Evolutionary conservation across 169 alveolate genomes (phyloP), one percentile per base, ranked within the genome.

Genomic region (Cryptosporidium viatorum): DNA sequence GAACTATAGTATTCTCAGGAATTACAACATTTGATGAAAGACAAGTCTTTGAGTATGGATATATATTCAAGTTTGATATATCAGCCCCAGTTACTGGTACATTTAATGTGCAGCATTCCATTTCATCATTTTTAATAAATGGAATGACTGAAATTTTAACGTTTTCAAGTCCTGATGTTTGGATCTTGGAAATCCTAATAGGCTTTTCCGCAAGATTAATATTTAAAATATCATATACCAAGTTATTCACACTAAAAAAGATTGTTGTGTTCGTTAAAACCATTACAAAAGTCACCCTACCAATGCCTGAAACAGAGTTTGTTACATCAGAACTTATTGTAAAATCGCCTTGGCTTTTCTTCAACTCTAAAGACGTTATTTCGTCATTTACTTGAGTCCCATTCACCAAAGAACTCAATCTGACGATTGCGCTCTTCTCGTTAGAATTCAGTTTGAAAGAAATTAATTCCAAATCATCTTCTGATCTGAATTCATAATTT

Each of bases 171-270:
- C 89, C 89, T 7, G 48, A 31, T 31, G 70, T 70, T 12, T 41
- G 33, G 21, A 80, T 62, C 43, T 41, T 59, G 18, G 89, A 80
- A 23, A 80, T 43, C 9, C 39, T 7, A 14, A 80, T 59, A 23
- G 89, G 89, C 29, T 21, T 23, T 55, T 80, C 80, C 3, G 80
- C 89, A n/a, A 80, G 31, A 26, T 80, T 80, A 12, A 80, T 48
- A 31, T 80, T 80, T 39, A 80, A 45, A 5, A 65, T 62, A n/a
- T 52, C 31, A 37, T 62, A 80, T 31, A 80, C 89, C 75, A 62
- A 21, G 70, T 48, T 80, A 48, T 80, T 80, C 2, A 80, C 51
- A 58, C 52, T 45, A 33, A 80, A 80, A 2, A 80, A 62, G 7
- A 80, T 2, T 0, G 89, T 62, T 16, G 89, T 80, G 68, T 80